Conservation (phyloP, 306 rosid genomes). For the Sechiopsis laciniata region DNA sequence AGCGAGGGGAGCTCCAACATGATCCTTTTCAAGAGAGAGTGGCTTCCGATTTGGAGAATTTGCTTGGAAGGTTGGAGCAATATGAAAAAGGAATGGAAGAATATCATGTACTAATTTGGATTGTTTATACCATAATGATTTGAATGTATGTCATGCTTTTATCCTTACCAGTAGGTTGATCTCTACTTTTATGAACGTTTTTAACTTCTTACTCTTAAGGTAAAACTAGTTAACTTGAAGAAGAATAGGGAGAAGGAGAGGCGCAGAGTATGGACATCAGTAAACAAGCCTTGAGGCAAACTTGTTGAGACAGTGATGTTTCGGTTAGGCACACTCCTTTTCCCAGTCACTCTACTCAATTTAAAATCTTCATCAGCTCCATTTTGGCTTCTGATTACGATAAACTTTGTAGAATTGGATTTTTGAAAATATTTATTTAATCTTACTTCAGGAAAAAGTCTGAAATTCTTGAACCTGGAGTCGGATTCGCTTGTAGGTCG, state of each 20-base stretch:
- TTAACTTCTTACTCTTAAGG: slow-evolving; percentile 32
- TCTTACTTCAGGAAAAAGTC: slow-evolving; percentile 48
- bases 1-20: slow-evolving; percentile 68
- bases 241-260: slow-evolving; percentile 58
- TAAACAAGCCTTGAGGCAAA: slow-evolving; percentile 33
- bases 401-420: not conserved
- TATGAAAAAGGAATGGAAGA: slow-evolving; percentile 84
- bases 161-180: not conserved
- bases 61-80: slow-evolving; percentile 78
- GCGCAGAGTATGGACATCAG: no score
- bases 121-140: slow-evolving; percentile 7
- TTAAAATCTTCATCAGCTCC: not conserved
- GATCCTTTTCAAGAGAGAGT: slow-evolving; percentile 82
- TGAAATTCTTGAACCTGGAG: slow-evolving; percentile 67
- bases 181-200: not conserved
- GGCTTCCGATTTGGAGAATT: slow-evolving; percentile 59
- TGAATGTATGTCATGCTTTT: not conserved
- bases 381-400: slow-evolving; percentile 1
- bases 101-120: slow-evolving; percentile 49
- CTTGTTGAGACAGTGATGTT: slow-evolving; percentile 50
- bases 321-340: slow-evolving; percentile 35
- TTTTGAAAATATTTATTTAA: not conserved
- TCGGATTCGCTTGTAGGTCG: slow-evolving; percentile 73
- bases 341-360: not conserved
- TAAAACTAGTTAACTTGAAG: slow-evolving; percentile 60